Evolutionary conservation across 2,329 filamentous ascomycete species (phyloP), one percentile per base, ranked within the genome.

Genomic region (Cercospora sp.): DNA sequence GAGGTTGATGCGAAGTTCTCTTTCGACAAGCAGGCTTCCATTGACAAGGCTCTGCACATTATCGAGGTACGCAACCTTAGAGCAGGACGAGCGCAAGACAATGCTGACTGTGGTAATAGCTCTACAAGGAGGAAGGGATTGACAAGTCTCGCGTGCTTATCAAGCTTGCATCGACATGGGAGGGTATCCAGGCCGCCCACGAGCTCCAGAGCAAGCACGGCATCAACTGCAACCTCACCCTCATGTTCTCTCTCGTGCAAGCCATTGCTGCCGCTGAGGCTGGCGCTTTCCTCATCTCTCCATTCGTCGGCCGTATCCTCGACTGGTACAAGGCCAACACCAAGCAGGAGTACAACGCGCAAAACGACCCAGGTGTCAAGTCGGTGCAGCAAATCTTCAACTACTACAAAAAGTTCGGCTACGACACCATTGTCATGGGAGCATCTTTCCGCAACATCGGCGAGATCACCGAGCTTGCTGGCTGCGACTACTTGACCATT

Each of bases 391-490:
- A 78, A 82, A 99, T 99, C 86, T 99, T 91, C 90, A 95, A 99
- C 89, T 99, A 99, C 92, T 99, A 99, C 91, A 99, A 99, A 92
- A 98, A 98, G 88, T 92, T 86, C 82, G 93, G 91, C 82, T 97
- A 99, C 90, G 97, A 97, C 78, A 99, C 95, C 82, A 97, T 98
- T 77, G 95, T 99, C 84, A 99, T 99, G 95, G 95, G 95, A 80
- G 95, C 95, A 76, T 97, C 94, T 49, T 99, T 99, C 93, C 90
- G 95, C 82, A 98, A 91, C 87, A 85, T 85, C 72, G 95, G 95
- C 79, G 95, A 99, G 87, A 97, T 99, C 83, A 98, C 93, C 59
- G 95, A 99, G 87, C 89, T 99, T 71, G 94, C 94, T 80, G 95
- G 95, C 80, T 97, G 94, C 82, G 95, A 99, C 84, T 99, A 99